phyloP scores from a whole-genome alignment of 2,329 filamentous ascomycete species.

The Graphilbum fragrans region DNA sequence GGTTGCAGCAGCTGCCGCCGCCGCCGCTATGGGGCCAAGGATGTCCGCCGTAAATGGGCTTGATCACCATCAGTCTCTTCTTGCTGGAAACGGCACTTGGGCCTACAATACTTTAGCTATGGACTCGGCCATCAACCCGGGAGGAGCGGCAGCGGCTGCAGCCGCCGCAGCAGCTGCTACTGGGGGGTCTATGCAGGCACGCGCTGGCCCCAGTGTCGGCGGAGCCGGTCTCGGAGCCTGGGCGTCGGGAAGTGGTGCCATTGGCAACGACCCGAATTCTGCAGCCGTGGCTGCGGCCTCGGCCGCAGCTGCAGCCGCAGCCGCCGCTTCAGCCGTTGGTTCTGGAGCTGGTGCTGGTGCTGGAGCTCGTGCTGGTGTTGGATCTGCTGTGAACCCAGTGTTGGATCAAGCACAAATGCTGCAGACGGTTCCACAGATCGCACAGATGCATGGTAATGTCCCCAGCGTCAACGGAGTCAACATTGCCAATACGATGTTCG shows the following conservation, averaged over 20 bases:
- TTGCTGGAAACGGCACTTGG: neutral
- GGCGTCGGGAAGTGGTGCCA: too few relatives aligned
- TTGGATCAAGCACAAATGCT: neutral
- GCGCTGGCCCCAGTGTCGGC: too few relatives aligned
- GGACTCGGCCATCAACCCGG: neutral
- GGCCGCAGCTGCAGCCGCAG: neutral
- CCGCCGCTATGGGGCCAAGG: neutral
- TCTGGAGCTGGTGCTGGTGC: neutral
- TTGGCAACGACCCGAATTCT: too few relatives aligned
- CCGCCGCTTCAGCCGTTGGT: neutral
- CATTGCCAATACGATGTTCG: slow-evolving; percentile 9
- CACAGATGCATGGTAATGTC: neutral
- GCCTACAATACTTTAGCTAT: too few relatives aligned
- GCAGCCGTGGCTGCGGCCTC: too few relatives aligned
- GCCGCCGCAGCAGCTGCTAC: too few relatives aligned
- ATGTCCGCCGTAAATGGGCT: neutral
- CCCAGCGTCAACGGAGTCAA: slow-evolving; percentile 2
- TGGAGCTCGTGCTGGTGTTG: neutral
- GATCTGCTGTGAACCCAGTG: neutral
- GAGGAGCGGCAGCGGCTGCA: too few relatives aligned
- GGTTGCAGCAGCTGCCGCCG: neutral
- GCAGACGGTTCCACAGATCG: neutral
- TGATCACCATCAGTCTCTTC: neutral
- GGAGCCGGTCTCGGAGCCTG: too few relatives aligned
- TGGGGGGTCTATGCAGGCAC: too few relatives aligned